These are phyloP conservation scores for Colletotrichum brevisporum DNA, from an alignment of 2,329 filamentous ascomycete genomes.

Conservation along the genomic window DNA sequence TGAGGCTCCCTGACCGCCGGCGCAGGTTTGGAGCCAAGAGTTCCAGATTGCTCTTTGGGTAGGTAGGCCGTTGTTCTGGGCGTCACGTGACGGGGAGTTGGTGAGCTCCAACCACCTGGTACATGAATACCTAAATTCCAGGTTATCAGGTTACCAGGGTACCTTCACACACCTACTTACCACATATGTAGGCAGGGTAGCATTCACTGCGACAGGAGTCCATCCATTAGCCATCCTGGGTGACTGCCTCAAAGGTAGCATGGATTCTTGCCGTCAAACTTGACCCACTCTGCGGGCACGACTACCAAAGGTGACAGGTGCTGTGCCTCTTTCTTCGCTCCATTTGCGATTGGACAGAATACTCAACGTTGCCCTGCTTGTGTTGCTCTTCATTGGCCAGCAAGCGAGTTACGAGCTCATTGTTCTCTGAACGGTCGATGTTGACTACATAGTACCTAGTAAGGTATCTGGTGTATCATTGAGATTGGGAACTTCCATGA, in stretches of 20 bases:
- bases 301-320: conserved; percentile 13
- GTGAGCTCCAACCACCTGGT: conserved; percentile 29
- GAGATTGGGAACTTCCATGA: neutral
- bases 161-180: too few relatives aligned
- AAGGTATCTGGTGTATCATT: neutral
- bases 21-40: conserved; percentile 23
- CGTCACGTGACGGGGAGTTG: conserved; percentile 2
- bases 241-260: conserved; percentile 12
- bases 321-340: neutral
- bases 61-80: conserved; percentile 8
- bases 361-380: conserved; percentile 6
- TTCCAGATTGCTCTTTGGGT: neutral
- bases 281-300: conserved; percentile 18
- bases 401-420: conserved; percentile 26
- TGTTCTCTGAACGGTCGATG: conserved; percentile 12
- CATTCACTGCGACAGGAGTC: neutral
- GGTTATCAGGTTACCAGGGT: neutral
- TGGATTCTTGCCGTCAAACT: neutral
- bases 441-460: too few relatives aligned
- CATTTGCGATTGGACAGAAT: conserved; percentile 27
- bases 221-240: conserved; percentile 18
- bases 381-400: conserved; percentile 20
- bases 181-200: neutral
- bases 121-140: conserved; percentile 1
- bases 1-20: conserved; percentile 18